Evolutionary conservation across 2,329 filamentous ascomycete genomes (phyloP), one percentile per base, ranked within the genome.

Genomic region (Aspergillus sp.): DNA sequence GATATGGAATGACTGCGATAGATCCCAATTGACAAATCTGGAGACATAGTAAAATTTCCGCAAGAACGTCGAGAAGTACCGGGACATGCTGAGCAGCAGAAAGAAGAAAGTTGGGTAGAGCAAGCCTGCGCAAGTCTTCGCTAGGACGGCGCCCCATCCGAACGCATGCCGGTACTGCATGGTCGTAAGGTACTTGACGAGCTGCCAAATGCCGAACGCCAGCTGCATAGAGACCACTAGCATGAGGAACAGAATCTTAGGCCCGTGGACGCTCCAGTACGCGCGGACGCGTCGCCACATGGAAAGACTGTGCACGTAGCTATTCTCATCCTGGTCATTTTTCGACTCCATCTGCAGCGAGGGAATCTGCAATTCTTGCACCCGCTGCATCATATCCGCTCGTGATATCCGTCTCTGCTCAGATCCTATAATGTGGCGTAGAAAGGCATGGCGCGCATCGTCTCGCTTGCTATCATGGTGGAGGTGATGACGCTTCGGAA

Each of bases 221-320:
- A 56, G 31, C 54, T 56, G 54, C 54, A 56, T 56, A 26, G 31
- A 50, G 9, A 52, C 14, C 4, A 56, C 54, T 7, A 56, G 29
- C 11, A 31, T 47, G 4, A 56, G 54, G 20, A 56, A 56, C 2
- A 51, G 18, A 6, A 56, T 50, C 31, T 39, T 56, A 11, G 54
- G 54, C 1, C 54, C 54, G 18, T 50, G 47, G 14, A 56, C 54
- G 32, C 54, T 56, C 54, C 54, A 56, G 54, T 56, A 56, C 2
- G 54, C 54, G 0, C 54, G 46, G 16, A 51, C 5, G 6, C 31
- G 45, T 12, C 54, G 45, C 54, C 54, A 56, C 46, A n/a, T 6
- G 9, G 54, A 56, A 16, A 56, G 54, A 4, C 24, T 51, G 32
- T 56, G 54, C 47, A 56, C 47, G 31, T 56, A 56, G 31, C 7